Conservation (phyloP, 2,329 filamentous ascomycete species). For the Colletotrichum musicola region DNA sequence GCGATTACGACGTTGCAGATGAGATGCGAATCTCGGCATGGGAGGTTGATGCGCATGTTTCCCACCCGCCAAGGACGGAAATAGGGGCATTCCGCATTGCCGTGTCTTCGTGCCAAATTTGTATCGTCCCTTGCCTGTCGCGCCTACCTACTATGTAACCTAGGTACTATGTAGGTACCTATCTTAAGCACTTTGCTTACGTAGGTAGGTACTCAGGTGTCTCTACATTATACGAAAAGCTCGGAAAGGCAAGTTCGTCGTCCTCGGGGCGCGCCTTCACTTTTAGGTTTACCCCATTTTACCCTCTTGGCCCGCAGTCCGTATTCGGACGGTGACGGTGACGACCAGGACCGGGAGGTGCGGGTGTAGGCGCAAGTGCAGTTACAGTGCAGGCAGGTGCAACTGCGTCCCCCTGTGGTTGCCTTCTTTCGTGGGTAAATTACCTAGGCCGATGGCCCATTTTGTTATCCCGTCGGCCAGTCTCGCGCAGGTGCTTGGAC, state of each 20-base stretch:
- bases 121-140: too few species aligned
- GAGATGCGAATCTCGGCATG: too few species aligned
- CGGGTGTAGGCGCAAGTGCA: slow-evolving; percentile 16
- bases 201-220: too few species aligned
- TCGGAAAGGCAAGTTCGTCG: background rate
- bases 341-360: slow-evolving; percentile 19
- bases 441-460: background rate
- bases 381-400: background rate
- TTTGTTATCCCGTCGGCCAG: too few species aligned
- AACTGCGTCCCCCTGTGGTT: background rate
- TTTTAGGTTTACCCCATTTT: background rate
- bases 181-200: too few species aligned
- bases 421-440: background rate
- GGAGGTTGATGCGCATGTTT: too few species aligned
- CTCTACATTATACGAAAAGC: background rate
- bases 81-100: background rate
- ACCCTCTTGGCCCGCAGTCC: background rate
- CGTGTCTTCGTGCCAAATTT: background rate
- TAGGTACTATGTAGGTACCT: too few species aligned
- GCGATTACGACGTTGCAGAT: background rate
- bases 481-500: too few species aligned
- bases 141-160: too few species aligned
- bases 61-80: too few species aligned
- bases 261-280: background rate
- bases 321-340: background rate